Percentiles rank a stretch among this genome's conserved stretches.
phyloP scores from a whole-genome alignment of 257 asterid genomes.

The Nicotiana tomentosiformis region DNA sequence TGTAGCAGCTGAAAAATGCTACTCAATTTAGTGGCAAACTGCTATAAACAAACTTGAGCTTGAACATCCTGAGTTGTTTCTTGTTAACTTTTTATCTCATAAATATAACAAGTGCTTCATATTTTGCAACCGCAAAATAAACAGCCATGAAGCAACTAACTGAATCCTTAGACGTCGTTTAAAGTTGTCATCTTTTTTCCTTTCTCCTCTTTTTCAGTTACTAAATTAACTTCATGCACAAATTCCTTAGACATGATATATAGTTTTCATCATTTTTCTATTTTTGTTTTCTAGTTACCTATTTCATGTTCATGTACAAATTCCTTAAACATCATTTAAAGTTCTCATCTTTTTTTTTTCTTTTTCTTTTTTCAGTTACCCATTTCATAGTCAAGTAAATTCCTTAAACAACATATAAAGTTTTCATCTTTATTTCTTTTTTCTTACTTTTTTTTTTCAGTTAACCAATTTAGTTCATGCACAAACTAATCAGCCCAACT shows the following conservation, averaged over 20 bases:
- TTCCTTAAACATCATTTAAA: not conserved
- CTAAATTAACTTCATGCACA: not conserved
- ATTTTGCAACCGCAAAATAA: not conserved
- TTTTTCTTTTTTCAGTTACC: not conserved
- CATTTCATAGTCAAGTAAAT: not conserved
- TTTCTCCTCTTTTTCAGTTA: not conserved
- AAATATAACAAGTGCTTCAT: not conserved
- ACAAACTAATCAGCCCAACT: not conserved
- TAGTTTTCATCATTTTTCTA: not conserved
- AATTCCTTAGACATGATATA: not conserved
- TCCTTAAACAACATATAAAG: not conserved
- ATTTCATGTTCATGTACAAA: not conserved
- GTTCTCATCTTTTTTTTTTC: not conserved
- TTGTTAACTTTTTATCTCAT: not conserved
- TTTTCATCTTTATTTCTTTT: not conserved
- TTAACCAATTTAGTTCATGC: constrained; percentile 3
- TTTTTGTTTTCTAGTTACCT: not conserved
- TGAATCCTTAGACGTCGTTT: not conserved
- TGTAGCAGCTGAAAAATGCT: not conserved
- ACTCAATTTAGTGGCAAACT: not conserved
- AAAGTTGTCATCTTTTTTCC: not conserved
- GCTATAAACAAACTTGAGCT: not conserved
- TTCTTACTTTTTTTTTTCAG: not conserved
- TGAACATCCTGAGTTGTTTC: not conserved
- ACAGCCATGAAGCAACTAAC: not conserved